These are phyloP conservation scores for Chrysanthemum lavandulifolium DNA, from an alignment of 129 eudicot species.

Conservation along the genomic window DNA sequence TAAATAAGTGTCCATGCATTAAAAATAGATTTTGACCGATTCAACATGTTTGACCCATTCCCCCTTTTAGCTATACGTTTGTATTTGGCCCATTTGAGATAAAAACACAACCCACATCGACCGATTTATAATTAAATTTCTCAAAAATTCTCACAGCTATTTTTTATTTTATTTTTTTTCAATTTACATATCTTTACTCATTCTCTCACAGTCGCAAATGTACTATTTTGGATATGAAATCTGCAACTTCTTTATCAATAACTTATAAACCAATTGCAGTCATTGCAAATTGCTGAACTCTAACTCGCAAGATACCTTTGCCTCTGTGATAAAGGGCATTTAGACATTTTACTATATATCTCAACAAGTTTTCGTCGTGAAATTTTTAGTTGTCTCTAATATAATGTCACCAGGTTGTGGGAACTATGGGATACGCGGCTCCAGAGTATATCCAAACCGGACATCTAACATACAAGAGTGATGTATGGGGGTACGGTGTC, in stretches of 20 bases:
- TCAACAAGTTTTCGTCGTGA: not conserved
- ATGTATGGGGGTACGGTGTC: constrained; percentile 69
- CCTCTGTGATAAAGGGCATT: not conserved
- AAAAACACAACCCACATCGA: not conserved
- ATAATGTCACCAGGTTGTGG: constrained; percentile 44
- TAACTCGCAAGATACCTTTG: not conserved
- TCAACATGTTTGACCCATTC: too few species aligned
- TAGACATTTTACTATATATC: not conserved
- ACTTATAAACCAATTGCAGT: not conserved
- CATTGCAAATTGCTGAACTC: not conserved
- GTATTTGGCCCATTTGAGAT: not conserved
- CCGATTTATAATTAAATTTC: not conserved
- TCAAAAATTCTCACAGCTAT: not conserved
- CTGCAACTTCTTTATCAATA: not conserved
- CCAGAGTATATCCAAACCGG: constrained; percentile 67
- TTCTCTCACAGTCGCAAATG: not conserved
- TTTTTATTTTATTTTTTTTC: not conserved
- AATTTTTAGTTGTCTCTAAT: not conserved
- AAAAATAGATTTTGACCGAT: too few species aligned
- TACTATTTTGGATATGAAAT: not conserved
- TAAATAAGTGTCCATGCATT: too few species aligned
- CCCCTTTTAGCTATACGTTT: too few species aligned
- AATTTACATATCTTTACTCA: not conserved
- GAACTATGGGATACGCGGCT: constrained; percentile 68
- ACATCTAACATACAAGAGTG: constrained; percentile 50